Conservation (phyloP, 1,284 basidiomycete species). For the Naganishia albida region DNA sequence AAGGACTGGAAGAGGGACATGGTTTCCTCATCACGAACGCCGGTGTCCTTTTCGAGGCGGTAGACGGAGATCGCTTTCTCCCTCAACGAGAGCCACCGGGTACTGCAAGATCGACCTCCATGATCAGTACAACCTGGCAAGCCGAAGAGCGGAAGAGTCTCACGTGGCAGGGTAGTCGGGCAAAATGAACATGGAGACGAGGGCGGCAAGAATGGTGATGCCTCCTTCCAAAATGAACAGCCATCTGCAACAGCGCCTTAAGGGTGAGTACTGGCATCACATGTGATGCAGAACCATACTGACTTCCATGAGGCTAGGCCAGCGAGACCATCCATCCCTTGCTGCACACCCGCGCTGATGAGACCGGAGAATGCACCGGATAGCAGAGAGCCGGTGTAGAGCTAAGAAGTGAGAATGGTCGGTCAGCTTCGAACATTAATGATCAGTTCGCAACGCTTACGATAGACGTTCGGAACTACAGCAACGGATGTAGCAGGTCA, state of each 20-base stretch:
- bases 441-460: background rate
- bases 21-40: constrained; percentile 36
- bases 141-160: background rate
- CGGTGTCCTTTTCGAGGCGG: constrained; percentile 36
- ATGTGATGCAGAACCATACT: background rate
- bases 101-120: constrained; percentile 8
- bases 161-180: constrained; percentile 26
- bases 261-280: background rate
- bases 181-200: constrained; percentile 10
- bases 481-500: background rate
- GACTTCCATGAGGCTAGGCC: constrained; percentile 17
- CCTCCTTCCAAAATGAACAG: constrained; percentile 23
- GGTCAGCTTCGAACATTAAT: background rate
- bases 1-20: constrained; percentile 34
- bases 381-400: constrained; percentile 17
- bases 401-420: background rate
- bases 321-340: constrained; percentile 13
- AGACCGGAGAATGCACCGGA: constrained; percentile 20
- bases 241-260: background rate
- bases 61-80: constrained; percentile 34
- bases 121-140: background rate
- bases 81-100: constrained; percentile 33
- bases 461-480: constrained; percentile 16
- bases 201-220: constrained; percentile 9
- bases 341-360: constrained; percentile 15